Conservation (phyloP, 169 alveolate genomes). For the Eimeria maxima region DNA sequence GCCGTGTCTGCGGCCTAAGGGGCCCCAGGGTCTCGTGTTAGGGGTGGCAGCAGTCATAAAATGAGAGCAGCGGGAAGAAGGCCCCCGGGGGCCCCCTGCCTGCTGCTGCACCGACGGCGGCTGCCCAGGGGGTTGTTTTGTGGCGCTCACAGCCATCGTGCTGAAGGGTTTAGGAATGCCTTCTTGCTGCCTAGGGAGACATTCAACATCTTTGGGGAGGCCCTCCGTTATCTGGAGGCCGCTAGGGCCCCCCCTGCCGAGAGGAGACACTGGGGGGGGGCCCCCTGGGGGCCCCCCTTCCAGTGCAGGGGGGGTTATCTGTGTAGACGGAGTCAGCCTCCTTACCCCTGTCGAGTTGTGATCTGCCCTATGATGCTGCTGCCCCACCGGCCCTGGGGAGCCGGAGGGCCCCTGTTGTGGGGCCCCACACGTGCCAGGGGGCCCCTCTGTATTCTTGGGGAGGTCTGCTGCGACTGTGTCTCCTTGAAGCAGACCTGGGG, state of each 20-base stretch:
- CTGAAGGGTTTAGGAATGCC: not conserved
- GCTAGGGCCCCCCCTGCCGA: not conserved
- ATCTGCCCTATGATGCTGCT: not conserved
- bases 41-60: not conserved
- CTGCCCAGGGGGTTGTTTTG: not conserved
- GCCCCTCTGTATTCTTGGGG: not conserved
- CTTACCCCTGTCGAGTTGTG: not conserved
- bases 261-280: too few relatives aligned
- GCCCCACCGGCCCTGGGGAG: not conserved
- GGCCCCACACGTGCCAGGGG: not conserved
- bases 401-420: not conserved
- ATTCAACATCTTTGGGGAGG: not conserved
- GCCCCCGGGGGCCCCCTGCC: constrained; percentile 36
- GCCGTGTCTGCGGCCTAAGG: not conserved
- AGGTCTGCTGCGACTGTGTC: not conserved
- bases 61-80: not conserved
- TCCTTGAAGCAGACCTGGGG: not conserved
- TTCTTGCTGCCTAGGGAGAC: not conserved
- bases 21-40: not conserved
- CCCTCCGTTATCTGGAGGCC: not conserved
- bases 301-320: too few relatives aligned
- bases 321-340: too few relatives aligned
- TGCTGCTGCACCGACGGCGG: constrained; percentile 6
- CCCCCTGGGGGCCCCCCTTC: too few relatives aligned
- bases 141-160: not conserved